A percentile compares a stretch with the other conserved stretches of the same genome.
phyloP scores from a whole-genome alignment of 2,329 filamentous ascomycete species.

The Penicillium aurantiogriseum region DNA sequence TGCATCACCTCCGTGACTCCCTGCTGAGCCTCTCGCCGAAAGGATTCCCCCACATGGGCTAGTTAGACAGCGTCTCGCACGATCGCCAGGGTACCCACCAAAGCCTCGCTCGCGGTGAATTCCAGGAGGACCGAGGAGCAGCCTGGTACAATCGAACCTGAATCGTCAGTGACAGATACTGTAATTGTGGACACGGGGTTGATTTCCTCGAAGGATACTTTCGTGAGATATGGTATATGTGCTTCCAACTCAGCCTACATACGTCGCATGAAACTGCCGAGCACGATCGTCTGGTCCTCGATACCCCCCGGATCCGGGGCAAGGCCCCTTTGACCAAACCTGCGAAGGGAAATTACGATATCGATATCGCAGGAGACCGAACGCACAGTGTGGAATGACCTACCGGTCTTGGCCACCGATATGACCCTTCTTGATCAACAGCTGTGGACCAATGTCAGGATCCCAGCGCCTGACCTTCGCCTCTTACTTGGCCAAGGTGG shows the following conservation, averaged over 20 bases:
- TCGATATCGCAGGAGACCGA: conserved; percentile 27
- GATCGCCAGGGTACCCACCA: background rate
- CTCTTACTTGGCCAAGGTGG: conserved; percentile 25
- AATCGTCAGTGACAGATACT: conserved; percentile 14
- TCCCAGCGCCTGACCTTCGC: conserved; percentile 21
- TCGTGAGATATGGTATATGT: conserved; percentile 25
- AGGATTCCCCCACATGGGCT: background rate
- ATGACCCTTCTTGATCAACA: conserved; percentile 12
- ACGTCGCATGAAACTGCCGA: conserved; percentile 15
- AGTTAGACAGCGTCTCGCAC: background rate
- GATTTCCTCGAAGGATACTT: conserved; percentile 17
- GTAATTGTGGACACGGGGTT: conserved; percentile 16
- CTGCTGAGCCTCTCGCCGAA: conserved; percentile 11
- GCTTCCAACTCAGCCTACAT: conserved; percentile 19
- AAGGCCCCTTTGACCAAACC: conserved; percentile 16
- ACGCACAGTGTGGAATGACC: conserved; percentile 25
- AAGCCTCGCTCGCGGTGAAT: conserved; percentile 3
- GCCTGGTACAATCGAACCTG: conserved; percentile 17
- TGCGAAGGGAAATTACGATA: conserved; percentile 4
- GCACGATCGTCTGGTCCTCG: conserved; percentile 22
- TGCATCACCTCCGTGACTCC: conserved; percentile 16
- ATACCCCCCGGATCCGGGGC: conserved; percentile 25
- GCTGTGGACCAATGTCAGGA: conserved; percentile 5
- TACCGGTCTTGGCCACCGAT: conserved; percentile 22
- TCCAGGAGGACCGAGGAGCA: conserved; percentile 3